Evolutionary conservation across 257 asterid species (phyloP), one percentile per base, ranked within the genome.

Genomic region (Penstemon davidsonii): DNA sequence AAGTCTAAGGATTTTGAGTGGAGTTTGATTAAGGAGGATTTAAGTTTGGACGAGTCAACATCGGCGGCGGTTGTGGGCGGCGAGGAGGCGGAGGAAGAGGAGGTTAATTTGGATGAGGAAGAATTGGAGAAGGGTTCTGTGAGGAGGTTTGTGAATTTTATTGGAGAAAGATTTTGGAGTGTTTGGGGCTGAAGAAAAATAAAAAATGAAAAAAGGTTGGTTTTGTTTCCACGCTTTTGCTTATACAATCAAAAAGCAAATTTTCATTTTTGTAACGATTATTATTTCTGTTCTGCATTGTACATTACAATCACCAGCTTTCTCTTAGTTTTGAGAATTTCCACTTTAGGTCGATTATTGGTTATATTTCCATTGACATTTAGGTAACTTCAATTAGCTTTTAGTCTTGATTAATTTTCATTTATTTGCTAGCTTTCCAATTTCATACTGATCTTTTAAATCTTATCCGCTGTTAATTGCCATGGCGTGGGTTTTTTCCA

Each of bases 121-220:
- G 85, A 77, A 39, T 33, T 46, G 12, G 95, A 79, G 80, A 83
- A 73, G 43, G 88, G 92, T 1, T 80, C 92, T 0, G 85, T 88
- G 39, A 75, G 90, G 68, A 86, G 76, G 60, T 77, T 88, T 58
- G 85, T 88, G 68, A 84, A 85, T 46, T 84, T 84, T 62, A 64
- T 88, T 53, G 95, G 95, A 5, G 92, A 88, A 67, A 84, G 76
- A 75, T 73, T 86, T 64, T 88, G 95, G 95, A 60, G 90, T 19
- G 88, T 84, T 81, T 88, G 92, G 95, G 85, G 85, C 5, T 86
- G 70, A 83, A 53, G 7, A 25, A 4, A 12, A 2, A 2, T 3
- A 9, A 36, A 38, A 37, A 37, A 25, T 15, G 11, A 40, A 25
- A 25, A 25, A 70, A 61, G 82, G 70, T 78, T 73, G 65, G 76